Evolutionary conservation across 768 basidiomycete species (phyloP).

Genomic region (Boletus sp.): DNA sequence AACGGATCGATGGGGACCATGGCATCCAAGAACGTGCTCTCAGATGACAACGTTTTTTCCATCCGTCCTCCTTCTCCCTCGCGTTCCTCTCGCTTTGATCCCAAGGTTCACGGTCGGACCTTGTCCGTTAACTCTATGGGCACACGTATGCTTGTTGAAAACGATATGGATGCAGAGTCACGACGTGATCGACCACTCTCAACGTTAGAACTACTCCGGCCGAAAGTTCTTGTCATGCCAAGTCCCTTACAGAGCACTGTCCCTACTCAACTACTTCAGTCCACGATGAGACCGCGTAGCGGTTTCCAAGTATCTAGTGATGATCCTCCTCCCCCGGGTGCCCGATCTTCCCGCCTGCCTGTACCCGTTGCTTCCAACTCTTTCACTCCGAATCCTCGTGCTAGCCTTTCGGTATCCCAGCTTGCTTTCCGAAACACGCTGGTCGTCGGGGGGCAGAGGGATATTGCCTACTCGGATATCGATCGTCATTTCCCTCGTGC

Average conservation of each 20-base stretch:
- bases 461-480: constrained; percentile 60
- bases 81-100: constrained; percentile 74
- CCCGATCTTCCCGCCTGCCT: constrained; percentile 53
- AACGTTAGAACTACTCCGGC: constrained; percentile 76
- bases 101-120: constrained; percentile 67
- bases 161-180: constrained; percentile 40
- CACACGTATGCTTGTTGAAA: constrained; percentile 59
- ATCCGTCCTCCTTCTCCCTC: constrained; percentile 60
- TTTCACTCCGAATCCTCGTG: constrained; percentile 76
- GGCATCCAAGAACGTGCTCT: constrained; percentile 33
- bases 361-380: constrained; percentile 55
- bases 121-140: constrained; percentile 66
- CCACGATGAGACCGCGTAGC: constrained; percentile 40
- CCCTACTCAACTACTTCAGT: constrained; percentile 32
- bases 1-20: constrained; percentile 46
- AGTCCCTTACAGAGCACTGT: constrained; percentile 67
- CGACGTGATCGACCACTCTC: constrained; percentile 61
- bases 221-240: constrained; percentile 94
- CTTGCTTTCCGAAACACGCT: constrained; percentile 84
- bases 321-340: constrained; percentile 67
- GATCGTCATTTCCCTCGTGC: constrained; percentile 67
- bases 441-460: constrained; percentile 63
- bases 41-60: constrained; percentile 63
- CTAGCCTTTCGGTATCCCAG: constrained; percentile 73
- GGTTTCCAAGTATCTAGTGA: constrained; percentile 67